These are phyloP conservation scores for Colletotrichum incanum DNA, from an alignment of 2,329 filamentous ascomycete genomes.

Conservation along the genomic window DNA sequence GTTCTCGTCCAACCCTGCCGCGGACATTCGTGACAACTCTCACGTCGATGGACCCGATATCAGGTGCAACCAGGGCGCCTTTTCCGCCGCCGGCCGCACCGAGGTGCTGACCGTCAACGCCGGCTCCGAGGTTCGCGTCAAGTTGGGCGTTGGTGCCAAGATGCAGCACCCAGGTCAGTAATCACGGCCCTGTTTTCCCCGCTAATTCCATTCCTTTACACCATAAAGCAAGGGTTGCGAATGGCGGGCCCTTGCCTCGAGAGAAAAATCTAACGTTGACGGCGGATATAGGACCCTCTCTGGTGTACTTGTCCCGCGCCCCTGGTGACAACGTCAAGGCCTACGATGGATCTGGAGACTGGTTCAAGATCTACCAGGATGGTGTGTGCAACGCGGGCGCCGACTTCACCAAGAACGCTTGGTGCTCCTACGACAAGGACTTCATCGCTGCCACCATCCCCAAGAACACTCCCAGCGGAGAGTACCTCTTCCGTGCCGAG, in stretches of 20 bases:
- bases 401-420: constrained; percentile 46
- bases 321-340: constrained; percentile 47
- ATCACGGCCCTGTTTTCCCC: constrained; percentile 3
- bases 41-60: constrained; percentile 46
- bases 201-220: neutral
- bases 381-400: constrained; percentile 44
- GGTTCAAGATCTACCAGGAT: constrained; percentile 48
- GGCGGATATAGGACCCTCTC: constrained; percentile 41
- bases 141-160: constrained; percentile 43
- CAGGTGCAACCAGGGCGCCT: constrained; percentile 51
- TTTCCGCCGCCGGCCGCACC: constrained; percentile 44
- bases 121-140: constrained; percentile 46
- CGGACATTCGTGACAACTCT: constrained; percentile 46
- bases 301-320: constrained; percentile 49
- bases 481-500: constrained; percentile 55
- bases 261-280: neutral
- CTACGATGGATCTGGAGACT: constrained; percentile 50
- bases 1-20: constrained; percentile 47
- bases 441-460: constrained; percentile 55
- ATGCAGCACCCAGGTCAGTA: constrained; percentile 46
- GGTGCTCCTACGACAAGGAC: constrained; percentile 45
- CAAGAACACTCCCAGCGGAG: constrained; percentile 52
- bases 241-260: no score
- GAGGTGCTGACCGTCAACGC: constrained; percentile 47
- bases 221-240: no score